Conservation (phyloP, 2,329 filamentous ascomycete genomes). For the Dendrostoma leiphaemia region DNA sequence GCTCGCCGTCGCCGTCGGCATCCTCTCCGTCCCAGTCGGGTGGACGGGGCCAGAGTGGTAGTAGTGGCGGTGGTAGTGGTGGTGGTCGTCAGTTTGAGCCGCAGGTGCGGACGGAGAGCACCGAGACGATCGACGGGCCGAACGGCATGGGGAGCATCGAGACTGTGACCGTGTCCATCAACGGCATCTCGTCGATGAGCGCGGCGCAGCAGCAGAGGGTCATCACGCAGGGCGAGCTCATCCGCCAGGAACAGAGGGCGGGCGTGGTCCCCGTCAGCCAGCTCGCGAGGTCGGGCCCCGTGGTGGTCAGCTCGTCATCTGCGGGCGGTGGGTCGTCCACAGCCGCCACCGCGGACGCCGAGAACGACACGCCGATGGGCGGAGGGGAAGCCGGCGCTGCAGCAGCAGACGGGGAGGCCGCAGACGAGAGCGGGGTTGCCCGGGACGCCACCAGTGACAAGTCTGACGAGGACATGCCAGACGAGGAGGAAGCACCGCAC, state of each 20-base stretch:
- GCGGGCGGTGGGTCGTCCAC: conserved; percentile 16
- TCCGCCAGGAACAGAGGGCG: conserved; percentile 82
- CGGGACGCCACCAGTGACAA: conserved; percentile 25
- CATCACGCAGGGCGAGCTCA: conserved; percentile 78
- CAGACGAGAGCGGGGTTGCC: conserved; percentile 24
- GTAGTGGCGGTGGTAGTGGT: too few species aligned
- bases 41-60: too few species aligned
- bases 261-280: conserved; percentile 72
- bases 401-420: conserved; percentile 6
- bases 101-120: conserved; percentile 69
- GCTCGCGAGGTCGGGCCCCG: conserved; percentile 41
- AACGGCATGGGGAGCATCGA: conserved; percentile 78
- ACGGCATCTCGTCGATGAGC: conserved; percentile 60
- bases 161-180: conserved; percentile 74
- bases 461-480: conserved; percentile 39
- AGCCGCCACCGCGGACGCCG: not conserved
- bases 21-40: too few species aligned
- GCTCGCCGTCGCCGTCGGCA: not conserved
- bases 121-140: conserved; percentile 77
- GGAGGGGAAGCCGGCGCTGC: conserved; percentile 20
- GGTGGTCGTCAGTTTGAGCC: conserved; percentile 52
- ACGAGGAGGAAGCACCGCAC: conserved; percentile 69
- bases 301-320: conserved; percentile 22
- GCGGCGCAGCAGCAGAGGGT: conserved; percentile 41
- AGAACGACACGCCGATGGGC: conserved; percentile 18